These are phyloP conservation scores for Pholiota microspora DNA, from an alignment of 768 basidiomycete genomes.

Conservation along the genomic window DNA sequence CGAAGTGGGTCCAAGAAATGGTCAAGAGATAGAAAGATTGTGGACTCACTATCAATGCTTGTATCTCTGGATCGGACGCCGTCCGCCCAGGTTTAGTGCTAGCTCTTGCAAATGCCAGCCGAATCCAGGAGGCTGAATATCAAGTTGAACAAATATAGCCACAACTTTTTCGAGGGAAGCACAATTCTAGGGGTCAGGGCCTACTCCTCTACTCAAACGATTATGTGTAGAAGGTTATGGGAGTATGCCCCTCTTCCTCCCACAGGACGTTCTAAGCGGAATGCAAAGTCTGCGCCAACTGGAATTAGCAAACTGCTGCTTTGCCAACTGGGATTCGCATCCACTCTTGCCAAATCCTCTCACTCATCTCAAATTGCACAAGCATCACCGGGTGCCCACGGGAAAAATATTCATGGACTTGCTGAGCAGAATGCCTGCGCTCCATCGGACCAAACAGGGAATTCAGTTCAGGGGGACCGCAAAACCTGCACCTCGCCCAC, in stretches of 20 bases:
- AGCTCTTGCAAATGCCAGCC: neutral
- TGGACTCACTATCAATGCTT: neutral
- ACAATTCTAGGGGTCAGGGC: neutral
- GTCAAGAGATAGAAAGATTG: neutral
- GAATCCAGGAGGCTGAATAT: neutral
- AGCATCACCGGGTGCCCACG: neutral
- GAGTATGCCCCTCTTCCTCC: neutral
- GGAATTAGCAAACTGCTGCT: neutral
- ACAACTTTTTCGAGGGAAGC: neutral
- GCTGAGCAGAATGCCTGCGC: neutral
- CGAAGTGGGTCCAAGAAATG: neutral
- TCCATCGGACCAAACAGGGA: neutral
- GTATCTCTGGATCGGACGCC: neutral
- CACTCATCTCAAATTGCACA: neutral
- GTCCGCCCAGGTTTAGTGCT: neutral
- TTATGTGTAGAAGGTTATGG: neutral
- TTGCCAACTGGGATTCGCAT: neutral
- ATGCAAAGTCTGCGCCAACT: neutral
- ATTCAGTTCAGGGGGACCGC: neutral
- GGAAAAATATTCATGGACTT: neutral
- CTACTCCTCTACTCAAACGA: neutral
- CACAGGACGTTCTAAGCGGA: neutral
- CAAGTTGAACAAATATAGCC: no score
- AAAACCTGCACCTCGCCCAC: neutral
- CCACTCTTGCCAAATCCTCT: neutral